Conservation (phyloP, 306 rosid genomes). For the Hylodesmum podocarpum region DNA sequence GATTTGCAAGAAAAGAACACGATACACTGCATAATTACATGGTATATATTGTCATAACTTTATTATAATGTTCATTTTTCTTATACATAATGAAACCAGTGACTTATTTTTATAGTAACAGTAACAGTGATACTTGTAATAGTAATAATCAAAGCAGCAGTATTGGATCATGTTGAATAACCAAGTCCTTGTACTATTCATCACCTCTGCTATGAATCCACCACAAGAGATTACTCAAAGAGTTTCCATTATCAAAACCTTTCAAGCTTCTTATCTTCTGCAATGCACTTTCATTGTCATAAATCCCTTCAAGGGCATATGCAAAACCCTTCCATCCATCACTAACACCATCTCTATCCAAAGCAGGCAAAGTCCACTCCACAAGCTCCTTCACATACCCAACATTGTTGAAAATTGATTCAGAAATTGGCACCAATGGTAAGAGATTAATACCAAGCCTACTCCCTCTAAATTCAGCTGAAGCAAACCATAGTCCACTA, state of each 20-base stretch:
- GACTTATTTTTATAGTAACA: no score
- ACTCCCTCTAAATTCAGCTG: conserved; percentile 60
- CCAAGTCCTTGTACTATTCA: no score
- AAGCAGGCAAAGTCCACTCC: conserved; percentile 66
- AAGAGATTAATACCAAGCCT: conserved; percentile 75
- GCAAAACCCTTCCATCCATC: conserved; percentile 91
- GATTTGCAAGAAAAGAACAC: no score
- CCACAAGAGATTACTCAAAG: conserved; percentile 65
- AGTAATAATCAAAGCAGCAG: no score
- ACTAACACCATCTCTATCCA: conserved; percentile 63
- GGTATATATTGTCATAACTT: no score
- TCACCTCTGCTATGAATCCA: conserved; percentile 63
- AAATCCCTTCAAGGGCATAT: conserved; percentile 58
- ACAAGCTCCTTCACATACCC: conserved; percentile 66
- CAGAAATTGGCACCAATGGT: conserved; percentile 67
- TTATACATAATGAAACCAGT: no score
- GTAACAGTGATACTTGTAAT: no score
- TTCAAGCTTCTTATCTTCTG: conserved; percentile 47
- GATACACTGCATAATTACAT: no score
- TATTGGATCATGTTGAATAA: no score
- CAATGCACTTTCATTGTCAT: conserved; percentile 47
- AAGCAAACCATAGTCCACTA: conserved; percentile 83
- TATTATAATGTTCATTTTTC: no score
- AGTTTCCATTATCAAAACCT: conserved; percentile 57
- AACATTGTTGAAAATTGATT: conserved; percentile 54